phyloP scores from a whole-genome alignment of 2,329 filamentous ascomycete species.

The Fulvia fulva region DNA sequence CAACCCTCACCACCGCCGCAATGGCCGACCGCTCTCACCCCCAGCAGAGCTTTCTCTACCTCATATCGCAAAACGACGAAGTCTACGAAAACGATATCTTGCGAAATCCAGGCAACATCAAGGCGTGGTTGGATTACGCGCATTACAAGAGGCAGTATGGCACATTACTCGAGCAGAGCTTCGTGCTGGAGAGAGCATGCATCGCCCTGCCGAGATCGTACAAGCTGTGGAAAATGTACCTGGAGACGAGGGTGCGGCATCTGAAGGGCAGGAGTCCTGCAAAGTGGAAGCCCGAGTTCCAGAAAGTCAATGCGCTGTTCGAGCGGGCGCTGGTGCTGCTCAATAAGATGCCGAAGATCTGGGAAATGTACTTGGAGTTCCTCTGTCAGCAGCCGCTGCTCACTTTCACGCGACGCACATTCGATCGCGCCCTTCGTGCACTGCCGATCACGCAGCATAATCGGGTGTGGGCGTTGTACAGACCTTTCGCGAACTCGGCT shows the following conservation, averaged over 20 bases:
- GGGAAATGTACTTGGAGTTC: conserved; percentile 95
- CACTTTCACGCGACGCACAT: conserved; percentile 78
- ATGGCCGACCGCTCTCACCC: conserved; percentile 6
- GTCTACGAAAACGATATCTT: conserved; percentile 95
- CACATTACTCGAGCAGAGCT: conserved; percentile 77
- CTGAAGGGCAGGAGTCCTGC: conserved; percentile 73
- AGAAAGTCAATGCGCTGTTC: conserved; percentile 92
- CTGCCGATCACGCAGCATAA: conserved; percentile 93
- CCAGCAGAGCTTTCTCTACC: conserved; percentile 29
- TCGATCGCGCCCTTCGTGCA: conserved; percentile 87
- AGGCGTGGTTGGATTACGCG: conserved; percentile 93
- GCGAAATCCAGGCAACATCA: conserved; percentile 77
- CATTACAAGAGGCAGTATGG: conserved; percentile 87
- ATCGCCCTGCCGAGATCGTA: conserved; percentile 87
- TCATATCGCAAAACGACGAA: conserved; percentile 77
- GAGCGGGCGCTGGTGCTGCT: conserved; percentile 87
- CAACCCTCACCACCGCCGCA: conserved; percentile 10
- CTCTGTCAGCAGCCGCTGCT: conserved; percentile 87
- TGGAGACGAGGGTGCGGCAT: conserved; percentile 70
- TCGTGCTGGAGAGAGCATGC: conserved; percentile 85
- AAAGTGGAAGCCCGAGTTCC: conserved; percentile 72
- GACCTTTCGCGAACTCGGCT: conserved; percentile 84
- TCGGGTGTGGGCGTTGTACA: conserved; percentile 88
- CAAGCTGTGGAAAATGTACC: conserved; percentile 98
- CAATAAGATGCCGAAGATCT: conserved; percentile 98